Base-by-base conservation (phyloP, 352 stramenopile genomes). In the Pythium periplocum region DNA sequence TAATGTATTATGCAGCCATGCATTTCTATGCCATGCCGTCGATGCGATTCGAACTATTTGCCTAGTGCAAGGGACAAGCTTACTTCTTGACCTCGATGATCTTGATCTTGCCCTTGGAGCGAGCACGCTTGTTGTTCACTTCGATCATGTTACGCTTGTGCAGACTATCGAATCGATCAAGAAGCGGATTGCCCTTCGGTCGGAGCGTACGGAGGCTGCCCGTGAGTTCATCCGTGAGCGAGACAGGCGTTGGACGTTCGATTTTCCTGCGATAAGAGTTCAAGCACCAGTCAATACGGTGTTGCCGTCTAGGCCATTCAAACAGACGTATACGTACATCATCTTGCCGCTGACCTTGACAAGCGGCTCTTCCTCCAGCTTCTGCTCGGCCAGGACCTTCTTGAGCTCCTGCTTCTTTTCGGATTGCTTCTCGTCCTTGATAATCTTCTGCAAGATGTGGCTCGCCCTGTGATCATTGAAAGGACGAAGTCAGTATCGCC, bases 91-190 rank as follows among this genome's bases (percentile, higher is more conserved):
- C 69, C 54, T 89, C 78, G 59, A 90, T 87, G 53, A 89, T 87
- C 56, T 76, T 82, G 53, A 89, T 65, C 69, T 91, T 91, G 55
- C 67, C 64, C 66, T 91, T 91, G 62, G 66, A 64, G 32, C 75
- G 82, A 57, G 74, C 69, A 47, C 67, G 72, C n/a, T 75, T 73
- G 36, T 75, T 64, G 37, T 83, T 85, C 53, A 88, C 73, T 44
- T 88, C 66, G 53, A 94, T 87, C 77, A 86, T 71, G 64, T 93
- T 94, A 55, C 84, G 82, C 71, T 91, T 90, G 77, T 90, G 84
- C 48, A 94, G 59, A 70, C 77, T 91, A 63, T 94, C 84, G 60
- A 86, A 93, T 35, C 84, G 81, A 53, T 94, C 84, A 44, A 91
- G 63, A 17, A 94, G 63, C 40, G 81, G 76, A 53, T 87, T 73